These are phyloP conservation scores for Aspergillus sp. DNA, from an alignment of 2,329 filamentous ascomycete species.

Conservation along the genomic window DNA sequence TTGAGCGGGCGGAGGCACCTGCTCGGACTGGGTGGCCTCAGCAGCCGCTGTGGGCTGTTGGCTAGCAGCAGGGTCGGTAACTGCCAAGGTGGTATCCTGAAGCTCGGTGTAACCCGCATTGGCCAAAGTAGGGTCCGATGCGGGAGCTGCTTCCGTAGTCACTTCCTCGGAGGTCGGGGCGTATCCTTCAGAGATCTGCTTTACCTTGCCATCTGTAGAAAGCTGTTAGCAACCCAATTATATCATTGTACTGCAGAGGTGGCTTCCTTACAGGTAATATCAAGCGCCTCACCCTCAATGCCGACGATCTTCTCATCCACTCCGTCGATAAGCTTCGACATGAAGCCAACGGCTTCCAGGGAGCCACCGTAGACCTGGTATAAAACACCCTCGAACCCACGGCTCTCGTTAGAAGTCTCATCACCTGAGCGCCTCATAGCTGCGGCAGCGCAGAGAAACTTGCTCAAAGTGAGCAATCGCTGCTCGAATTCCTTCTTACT, in stretches of 20 bases:
- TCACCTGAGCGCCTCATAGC: conserved; percentile 56
- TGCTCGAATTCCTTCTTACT: conserved; percentile 47
- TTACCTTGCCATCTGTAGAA: conserved; percentile 48
- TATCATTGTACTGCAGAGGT: neutral
- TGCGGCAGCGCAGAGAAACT: conserved; percentile 60
- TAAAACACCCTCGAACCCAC: conserved; percentile 60
- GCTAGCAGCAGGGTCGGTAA: conserved; percentile 36
- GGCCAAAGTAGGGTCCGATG: conserved; percentile 56
- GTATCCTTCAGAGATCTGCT: conserved; percentile 44
- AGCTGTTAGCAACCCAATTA: conserved; percentile 4
- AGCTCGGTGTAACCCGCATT: conserved; percentile 59
- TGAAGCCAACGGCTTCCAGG: conserved; percentile 53
- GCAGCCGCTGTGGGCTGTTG: conserved; percentile 1
- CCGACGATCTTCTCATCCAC: conserved; percentile 53
- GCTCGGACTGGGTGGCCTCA: conserved; percentile 14
- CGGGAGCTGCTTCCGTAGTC: conserved; percentile 27
- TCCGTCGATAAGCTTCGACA: conserved; percentile 58
- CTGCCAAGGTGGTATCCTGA: conserved; percentile 44
- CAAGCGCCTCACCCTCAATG: conserved; percentile 51
- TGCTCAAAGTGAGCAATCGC: conserved; percentile 54
- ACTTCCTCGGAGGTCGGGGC: conserved; percentile 32
- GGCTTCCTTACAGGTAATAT: conserved; percentile 51
- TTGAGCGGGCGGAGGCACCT: conserved; percentile 31
- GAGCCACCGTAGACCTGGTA: conserved; percentile 61
- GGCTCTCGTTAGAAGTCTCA: conserved; percentile 53